Percentiles rank a stretch among this genome's conserved stretches.
Conservation (phyloP, 1,139 yeast genomes). For the Keqinozyma sinolaborantium region DNA sequence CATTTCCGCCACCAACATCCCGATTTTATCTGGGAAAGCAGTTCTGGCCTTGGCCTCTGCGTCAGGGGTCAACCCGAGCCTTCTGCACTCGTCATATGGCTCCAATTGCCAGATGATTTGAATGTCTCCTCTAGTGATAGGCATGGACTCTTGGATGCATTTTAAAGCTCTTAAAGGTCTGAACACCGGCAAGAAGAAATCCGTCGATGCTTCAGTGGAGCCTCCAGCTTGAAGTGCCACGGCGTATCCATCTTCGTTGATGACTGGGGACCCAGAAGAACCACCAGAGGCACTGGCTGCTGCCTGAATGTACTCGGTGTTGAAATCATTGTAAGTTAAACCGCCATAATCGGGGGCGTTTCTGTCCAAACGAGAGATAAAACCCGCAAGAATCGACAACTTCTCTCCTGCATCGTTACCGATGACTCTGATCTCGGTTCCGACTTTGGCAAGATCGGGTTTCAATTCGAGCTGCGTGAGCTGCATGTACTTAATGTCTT, state of each 20-base stretch:
- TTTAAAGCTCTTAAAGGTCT: constrained; percentile 78
- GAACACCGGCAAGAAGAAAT: constrained; percentile 83
- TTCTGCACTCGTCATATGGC: constrained; percentile 88
- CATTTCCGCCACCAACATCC: constrained; percentile 80
- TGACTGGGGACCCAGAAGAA: constrained; percentile 94
- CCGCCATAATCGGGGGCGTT: constrained; percentile 94
- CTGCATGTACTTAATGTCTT: constrained; percentile 67
- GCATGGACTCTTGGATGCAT: constrained; percentile 57
- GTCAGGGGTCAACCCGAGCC: constrained; percentile 76
- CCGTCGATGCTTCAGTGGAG: constrained; percentile 85
- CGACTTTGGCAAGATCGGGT: constrained; percentile 84
- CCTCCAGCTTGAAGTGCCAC: constrained; percentile 97
- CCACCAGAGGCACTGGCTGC: constrained; percentile 97
- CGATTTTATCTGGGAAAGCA: constrained; percentile 71
- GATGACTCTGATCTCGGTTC: constrained; percentile 88
- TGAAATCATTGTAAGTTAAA: constrained; percentile 88
- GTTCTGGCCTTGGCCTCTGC: constrained; percentile 70
- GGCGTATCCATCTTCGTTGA: constrained; percentile 79
- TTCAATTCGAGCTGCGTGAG: constrained; percentile 62
- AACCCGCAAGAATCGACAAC: constrained; percentile 82
- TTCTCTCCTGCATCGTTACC: constrained; percentile 98
- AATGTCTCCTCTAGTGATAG: constrained; percentile 77
- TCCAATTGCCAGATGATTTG: constrained; percentile 87
- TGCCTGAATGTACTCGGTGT: constrained; percentile 94
- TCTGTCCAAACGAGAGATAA: constrained; percentile 85